Evolutionary conservation across 371 early-diverging fungal species (phyloP), one percentile per base, ranked within the genome.

Genomic region (Mucor saturninus): DNA sequence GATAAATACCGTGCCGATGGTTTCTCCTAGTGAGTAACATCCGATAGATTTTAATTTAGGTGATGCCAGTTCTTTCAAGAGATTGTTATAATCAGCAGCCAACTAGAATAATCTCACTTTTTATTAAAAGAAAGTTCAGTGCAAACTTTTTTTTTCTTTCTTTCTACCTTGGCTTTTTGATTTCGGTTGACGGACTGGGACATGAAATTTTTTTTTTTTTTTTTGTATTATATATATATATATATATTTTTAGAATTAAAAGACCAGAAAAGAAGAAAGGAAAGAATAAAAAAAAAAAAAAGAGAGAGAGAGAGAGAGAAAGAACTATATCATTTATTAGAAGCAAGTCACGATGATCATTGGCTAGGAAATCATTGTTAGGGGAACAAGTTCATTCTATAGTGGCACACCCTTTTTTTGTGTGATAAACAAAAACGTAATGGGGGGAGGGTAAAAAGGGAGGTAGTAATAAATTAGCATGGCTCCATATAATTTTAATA

Each of bases 21-120:
- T 73, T 57, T 79, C 65, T 54, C 81, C 81, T 35, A 83, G 67
- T 9, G 74, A 65, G 68, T 83, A 83, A 53, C 76, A 76, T 39
- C 84, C 84, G 32, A 83, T 75, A 5, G 63, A 62, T 54, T 71
- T 76, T 50, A 80, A 62, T 40, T 78, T 74, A n/a, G 64, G 67
- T 42, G 76, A 71, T 52, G 80, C 69, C 13, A 81, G 67, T 58
- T 79, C 79, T 58, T 79, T 78, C 64, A 79, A 68, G 43, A 81
- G 63, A 46, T 81, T 74, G 63, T 79, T 77, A 59, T 79, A 69
- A 59, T 81, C 82, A 40, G 77, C 72, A 32, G 79, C 79, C 59
- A 81, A 68, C 82, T 46, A 21, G 6, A 35, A 35, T 35, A 8
- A 6, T 35, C 35, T 35, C 35, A 6, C 35, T 81, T 70, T 45